A percentile compares a stretch with the other conserved stretches of the same genome.
phyloP scores from a whole-genome alignment of 2,329 filamentous ascomycete genomes.

The Colletotrichum tanaceti region DNA sequence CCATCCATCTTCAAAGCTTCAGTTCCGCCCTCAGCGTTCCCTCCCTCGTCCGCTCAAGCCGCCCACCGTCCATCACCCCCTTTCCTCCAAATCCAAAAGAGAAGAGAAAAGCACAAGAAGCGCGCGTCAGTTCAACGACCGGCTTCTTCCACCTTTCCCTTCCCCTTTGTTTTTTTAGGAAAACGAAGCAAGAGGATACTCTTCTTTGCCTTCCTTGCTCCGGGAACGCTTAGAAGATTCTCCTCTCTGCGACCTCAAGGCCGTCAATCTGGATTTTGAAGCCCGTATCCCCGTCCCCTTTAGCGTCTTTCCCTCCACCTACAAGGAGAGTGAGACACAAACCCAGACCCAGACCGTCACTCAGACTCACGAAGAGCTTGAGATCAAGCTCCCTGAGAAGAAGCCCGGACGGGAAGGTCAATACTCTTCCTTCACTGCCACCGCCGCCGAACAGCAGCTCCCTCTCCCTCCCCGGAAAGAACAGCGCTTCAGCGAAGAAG shows the following conservation, averaged over 20 bases:
- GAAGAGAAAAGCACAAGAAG: slow-evolving; percentile 42
- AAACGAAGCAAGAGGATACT: slow-evolving; percentile 74
- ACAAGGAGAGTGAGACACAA: slow-evolving; percentile 69
- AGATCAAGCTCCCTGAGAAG: slow-evolving; percentile 74
- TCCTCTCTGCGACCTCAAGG: slow-evolving; percentile 71
- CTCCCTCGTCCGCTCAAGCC: slow-evolving; percentile 25
- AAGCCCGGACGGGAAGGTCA: slow-evolving; percentile 97
- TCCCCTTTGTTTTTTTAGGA: slow-evolving; percentile 66
- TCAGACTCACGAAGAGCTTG: slow-evolving; percentile 86
- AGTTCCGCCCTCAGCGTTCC: slow-evolving; percentile 26
- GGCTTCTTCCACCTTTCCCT: slow-evolving; percentile 51
- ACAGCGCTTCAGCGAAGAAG: slow-evolving; percentile 80
- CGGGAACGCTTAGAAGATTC: slow-evolving; percentile 72
- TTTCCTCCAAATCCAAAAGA: slow-evolving; percentile 41
- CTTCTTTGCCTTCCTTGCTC: slow-evolving; percentile 75
- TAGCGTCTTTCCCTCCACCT: slow-evolving; percentile 99
- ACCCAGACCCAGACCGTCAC: slow-evolving; percentile 57
- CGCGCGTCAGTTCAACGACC: slow-evolving; percentile 40
- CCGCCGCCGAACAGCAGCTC: slow-evolving; percentile 66
- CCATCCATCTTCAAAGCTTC: slow-evolving; percentile 40
- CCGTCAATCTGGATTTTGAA: slow-evolving; percentile 99
- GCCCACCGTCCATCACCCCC: slow-evolving; percentile 7
- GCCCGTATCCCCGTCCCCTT: slow-evolving; percentile 98
- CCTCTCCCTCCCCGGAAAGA: slow-evolving; percentile 63
- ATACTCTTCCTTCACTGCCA: slow-evolving; percentile 78